A percentile compares a stretch with the other conserved stretches of the same genome.
Conservation (phyloP, 371 early-diverging fungal genomes). For the Umbelopsis sp. region DNA sequence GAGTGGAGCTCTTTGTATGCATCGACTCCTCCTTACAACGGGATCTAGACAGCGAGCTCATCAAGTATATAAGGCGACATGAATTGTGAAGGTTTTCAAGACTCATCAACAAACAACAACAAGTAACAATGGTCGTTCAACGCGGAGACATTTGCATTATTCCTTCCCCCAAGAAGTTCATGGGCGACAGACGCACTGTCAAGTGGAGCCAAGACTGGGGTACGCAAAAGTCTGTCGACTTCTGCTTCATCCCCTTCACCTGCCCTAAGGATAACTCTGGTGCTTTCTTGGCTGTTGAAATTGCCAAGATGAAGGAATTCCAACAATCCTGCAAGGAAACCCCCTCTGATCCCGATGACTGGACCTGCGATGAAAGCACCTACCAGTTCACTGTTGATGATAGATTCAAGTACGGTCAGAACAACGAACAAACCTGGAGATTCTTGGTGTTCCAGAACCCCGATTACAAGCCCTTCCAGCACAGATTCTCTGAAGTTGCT, state of each 20-base stretch:
- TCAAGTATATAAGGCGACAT: background rate
- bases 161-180: background rate
- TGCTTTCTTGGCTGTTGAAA: background rate
- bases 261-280: background rate
- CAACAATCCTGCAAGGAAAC: background rate
- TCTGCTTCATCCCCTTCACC: background rate
- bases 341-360: background rate
- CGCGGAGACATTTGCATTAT: background rate
- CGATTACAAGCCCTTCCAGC: background rate
- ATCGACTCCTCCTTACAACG: background rate
- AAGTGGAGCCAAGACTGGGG: background rate
- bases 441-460: constrained; percentile 3
- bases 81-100: background rate
- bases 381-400: background rate
- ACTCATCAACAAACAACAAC: background rate
- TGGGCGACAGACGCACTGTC: background rate
- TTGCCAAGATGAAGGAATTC: background rate
- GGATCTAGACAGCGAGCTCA: background rate
- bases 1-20: background rate
- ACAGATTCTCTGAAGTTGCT: constrained; percentile 3
- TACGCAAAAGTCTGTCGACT: background rate
- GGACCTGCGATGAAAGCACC: background rate
- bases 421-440: background rate
- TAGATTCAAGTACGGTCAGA: background rate
- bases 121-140: background rate